These are phyloP conservation scores for Ichthyophthirius multifiliis DNA, from an alignment of 169 alveolate species.

Conservation along the genomic window DNA sequence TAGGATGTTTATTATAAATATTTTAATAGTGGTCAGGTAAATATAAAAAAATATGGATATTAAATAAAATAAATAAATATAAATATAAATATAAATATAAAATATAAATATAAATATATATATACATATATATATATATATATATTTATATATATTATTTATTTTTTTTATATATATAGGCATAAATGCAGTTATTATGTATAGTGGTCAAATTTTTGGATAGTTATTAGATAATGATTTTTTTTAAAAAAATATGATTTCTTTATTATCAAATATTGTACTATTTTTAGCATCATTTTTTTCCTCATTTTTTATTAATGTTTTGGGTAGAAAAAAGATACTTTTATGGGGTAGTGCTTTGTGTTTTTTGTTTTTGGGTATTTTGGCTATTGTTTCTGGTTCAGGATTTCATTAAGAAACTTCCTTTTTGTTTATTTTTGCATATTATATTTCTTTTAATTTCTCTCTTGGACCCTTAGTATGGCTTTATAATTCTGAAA, in stretches of 20 bases:
- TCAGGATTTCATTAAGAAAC: too few relatives aligned
- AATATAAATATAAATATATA: too few relatives aligned
- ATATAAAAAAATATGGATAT: too few relatives aligned
- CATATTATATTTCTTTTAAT: conserved; percentile 16
- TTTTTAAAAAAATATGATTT: background rate
- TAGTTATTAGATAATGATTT: too few relatives aligned
- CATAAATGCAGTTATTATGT: conserved; percentile 37
- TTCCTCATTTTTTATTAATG: conserved; percentile 6
- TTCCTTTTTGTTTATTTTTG: conserved; percentile 13
- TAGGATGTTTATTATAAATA: conserved; percentile 6
- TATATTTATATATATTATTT: too few relatives aligned
- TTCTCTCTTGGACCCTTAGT: conserved; percentile 35
- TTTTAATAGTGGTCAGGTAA: conserved; percentile 27
- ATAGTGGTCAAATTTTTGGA: background rate
- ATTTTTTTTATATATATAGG: too few relatives aligned
- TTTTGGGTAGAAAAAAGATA: conserved; percentile 18
- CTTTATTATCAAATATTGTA: conserved; percentile 2
- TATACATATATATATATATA: too few relatives aligned
- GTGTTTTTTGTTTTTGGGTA: background rate
- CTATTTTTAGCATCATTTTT: conserved; percentile 11
- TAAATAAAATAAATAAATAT: too few relatives aligned
- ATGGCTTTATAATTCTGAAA: conserved; percentile 32
- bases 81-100: too few relatives aligned
- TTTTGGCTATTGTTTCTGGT: background rate
- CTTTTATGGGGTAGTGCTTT: conserved; percentile 11